Conservation (phyloP, 306 rosid genomes). For the Erythrophleum fordii region DNA sequence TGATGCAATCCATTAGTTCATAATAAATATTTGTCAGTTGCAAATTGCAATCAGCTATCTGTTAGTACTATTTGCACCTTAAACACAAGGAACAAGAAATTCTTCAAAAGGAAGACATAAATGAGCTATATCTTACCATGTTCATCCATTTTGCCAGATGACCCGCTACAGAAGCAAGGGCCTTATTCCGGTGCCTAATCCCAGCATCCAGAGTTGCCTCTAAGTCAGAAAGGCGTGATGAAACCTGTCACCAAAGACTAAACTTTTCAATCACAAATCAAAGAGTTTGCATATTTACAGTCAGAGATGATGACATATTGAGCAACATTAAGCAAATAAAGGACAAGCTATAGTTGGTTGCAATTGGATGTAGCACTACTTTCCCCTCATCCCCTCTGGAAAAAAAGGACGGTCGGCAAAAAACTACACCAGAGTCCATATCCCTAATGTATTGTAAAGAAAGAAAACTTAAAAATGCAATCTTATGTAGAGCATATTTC, state of each 20-base stretch:
- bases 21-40: slow-evolving; percentile 26
- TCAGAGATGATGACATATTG: not conserved
- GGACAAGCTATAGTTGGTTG: not conserved
- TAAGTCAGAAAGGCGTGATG: slow-evolving; percentile 85
- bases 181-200: slow-evolving; percentile 87
- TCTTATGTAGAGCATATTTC: slow-evolving; percentile 18
- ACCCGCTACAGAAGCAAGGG: slow-evolving; percentile 72
- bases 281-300: slow-evolving; percentile 21
- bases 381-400: not conserved
- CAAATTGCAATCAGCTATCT: not conserved
- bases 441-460: not conserved
- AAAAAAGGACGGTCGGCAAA: not conserved
- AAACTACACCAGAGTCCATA: slow-evolving; percentile 2
- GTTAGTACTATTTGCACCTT: slow-evolving; percentile 32
- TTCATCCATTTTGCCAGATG: slow-evolving; percentile 88
- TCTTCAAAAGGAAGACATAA: slow-evolving; percentile 26
- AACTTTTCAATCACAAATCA: slow-evolving; percentile 15
- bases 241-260: slow-evolving; percentile 61
- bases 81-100: slow-evolving; percentile 25
- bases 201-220: slow-evolving; percentile 95
- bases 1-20: slow-evolving; percentile 45
- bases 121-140: slow-evolving; percentile 63
- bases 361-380: slow-evolving; percentile 8
- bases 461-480: slow-evolving; percentile 21
- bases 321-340: slow-evolving; percentile 30